Percentiles rank a stretch among this genome's conserved stretches.
phyloP scores from a whole-genome alignment of 208 protist species.

The Trypanosomatidae sp. region DNA sequence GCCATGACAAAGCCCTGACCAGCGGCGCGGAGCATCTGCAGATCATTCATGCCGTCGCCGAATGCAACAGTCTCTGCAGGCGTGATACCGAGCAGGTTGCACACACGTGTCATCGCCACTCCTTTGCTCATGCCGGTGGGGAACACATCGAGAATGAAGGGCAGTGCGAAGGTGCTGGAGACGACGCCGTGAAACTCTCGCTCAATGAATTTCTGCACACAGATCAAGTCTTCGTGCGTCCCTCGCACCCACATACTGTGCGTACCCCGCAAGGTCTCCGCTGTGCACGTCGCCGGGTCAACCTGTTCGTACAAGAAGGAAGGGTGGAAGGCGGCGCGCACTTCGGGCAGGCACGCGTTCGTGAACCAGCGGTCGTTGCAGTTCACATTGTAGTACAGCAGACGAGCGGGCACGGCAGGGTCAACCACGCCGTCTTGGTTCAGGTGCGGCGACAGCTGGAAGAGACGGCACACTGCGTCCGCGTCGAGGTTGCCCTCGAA shows the following conservation, averaged over 20 bases:
- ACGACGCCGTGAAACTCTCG: conserved; percentile 22
- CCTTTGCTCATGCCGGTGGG: conserved; percentile 45
- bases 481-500: conserved; percentile 41
- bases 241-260: conserved; percentile 51
- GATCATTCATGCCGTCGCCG: conserved; percentile 77
- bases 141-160: conserved; percentile 47
- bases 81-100: conserved; percentile 31
- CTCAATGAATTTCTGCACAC: conserved; percentile 36
- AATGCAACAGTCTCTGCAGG: conserved; percentile 49
- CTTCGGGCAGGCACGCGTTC: conserved; percentile 24
- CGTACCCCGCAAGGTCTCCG: conserved; percentile 29
- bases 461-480: too few species aligned
- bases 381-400: conserved; percentile 52
- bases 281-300: too few species aligned
- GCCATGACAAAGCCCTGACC: conserved; percentile 64
- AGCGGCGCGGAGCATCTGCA: conserved; percentile 43
- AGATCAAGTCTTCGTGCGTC: conserved; percentile 21
- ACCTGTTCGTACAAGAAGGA: conserved; percentile 40
- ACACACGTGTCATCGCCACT: conserved; percentile 43
- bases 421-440: too few species aligned
- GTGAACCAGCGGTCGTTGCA: conserved; percentile 54
- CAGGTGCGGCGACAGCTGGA: conserved; percentile 34
- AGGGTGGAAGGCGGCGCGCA: conserved; percentile 41
- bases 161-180: conserved; percentile 30
- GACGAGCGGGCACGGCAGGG: conserved; percentile 3